Conservation (phyloP, 352 stramenopile genomes). For the Globisporangium sylvaticum region DNA sequence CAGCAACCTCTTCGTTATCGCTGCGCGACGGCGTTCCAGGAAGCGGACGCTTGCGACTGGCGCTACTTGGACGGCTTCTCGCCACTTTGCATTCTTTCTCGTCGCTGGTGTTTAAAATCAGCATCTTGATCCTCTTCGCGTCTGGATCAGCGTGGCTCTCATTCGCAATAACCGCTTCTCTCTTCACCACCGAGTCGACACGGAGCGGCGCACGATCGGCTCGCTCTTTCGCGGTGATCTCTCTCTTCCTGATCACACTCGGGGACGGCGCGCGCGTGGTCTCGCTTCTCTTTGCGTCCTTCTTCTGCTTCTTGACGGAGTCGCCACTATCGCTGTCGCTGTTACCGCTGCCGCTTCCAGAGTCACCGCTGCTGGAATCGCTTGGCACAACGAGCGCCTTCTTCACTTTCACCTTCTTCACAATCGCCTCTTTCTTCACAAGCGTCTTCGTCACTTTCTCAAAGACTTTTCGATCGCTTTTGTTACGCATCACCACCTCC, state of each 20-base stretch:
- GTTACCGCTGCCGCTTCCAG: neutral
- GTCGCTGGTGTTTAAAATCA: neutral
- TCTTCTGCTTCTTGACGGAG: neutral
- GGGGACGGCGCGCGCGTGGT: neutral
- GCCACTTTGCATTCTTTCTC: neutral
- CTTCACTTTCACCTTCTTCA: neutral
- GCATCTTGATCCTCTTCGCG: neutral
- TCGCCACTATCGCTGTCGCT: neutral
- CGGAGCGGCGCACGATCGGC: neutral
- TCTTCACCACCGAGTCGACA: neutral
- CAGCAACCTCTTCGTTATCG: neutral
- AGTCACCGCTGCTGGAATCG: neutral
- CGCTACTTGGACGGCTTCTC: neutral
- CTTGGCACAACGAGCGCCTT: neutral
- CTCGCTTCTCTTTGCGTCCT: neutral
- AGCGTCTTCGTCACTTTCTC: neutral
- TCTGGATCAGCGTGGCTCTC: neutral
- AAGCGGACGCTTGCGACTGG: slow-evolving; percentile 16
- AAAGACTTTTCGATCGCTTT: neutral
- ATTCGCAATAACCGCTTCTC: neutral
- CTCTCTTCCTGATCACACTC: slow-evolving; percentile 4
- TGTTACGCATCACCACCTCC: neutral
- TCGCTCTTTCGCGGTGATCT: slow-evolving; percentile 13
- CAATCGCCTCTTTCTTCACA: neutral
- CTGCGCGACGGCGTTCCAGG: neutral